A percentile compares a stretch with the other conserved stretches of the same genome.
phyloP scores from a whole-genome alignment of 371 early-diverging fungal species.

The Gilbertella persicaria region DNA sequence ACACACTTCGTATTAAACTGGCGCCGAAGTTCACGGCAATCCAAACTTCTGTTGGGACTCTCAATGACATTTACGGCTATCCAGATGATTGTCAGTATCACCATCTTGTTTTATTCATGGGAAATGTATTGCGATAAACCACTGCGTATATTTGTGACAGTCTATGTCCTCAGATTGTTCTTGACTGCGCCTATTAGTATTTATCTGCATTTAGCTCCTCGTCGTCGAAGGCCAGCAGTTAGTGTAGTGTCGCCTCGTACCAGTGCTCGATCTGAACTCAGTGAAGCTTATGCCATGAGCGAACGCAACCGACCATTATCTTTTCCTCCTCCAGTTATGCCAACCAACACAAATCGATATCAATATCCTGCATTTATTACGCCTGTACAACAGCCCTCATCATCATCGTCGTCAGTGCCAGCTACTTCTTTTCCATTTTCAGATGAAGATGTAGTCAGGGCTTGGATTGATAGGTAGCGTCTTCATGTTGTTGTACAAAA shows the following conservation, averaged over 20 bases:
- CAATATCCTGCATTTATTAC: slow-evolving; percentile 23
- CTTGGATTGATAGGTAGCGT: slow-evolving; percentile 33
- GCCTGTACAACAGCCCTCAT: slow-evolving; percentile 7
- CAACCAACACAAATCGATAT: slow-evolving; percentile 17
- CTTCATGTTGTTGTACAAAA: not conserved
- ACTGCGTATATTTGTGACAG: slow-evolving; percentile 43
- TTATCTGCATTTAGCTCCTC: slow-evolving; percentile 47
- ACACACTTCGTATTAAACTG: slow-evolving; percentile 49
- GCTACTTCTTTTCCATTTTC: slow-evolving; percentile 5
- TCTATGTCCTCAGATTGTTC: slow-evolving; percentile 44
- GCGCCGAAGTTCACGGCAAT: slow-evolving; percentile 47
- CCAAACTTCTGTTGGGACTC: slow-evolving; percentile 38
- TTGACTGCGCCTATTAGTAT: slow-evolving; percentile 42
- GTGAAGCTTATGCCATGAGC: slow-evolving; percentile 37
- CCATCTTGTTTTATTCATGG: slow-evolving; percentile 46
- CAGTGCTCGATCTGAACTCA: slow-evolving; percentile 28
- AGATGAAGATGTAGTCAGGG: slow-evolving; percentile 12
- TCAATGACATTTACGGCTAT: slow-evolving; percentile 38
- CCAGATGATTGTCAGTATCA: slow-evolving; percentile 37
- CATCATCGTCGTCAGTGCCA: slow-evolving; percentile 4
- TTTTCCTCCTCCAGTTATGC: slow-evolving; percentile 26
- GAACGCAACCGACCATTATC: slow-evolving; percentile 31
- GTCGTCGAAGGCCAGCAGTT: slow-evolving; percentile 30
- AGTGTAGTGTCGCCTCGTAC: slow-evolving; percentile 13
- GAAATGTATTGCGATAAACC: slow-evolving; percentile 53